Evolutionary conservation across 306 rosid species (phyloP).

Genomic region (Carpinus viminea): DNA sequence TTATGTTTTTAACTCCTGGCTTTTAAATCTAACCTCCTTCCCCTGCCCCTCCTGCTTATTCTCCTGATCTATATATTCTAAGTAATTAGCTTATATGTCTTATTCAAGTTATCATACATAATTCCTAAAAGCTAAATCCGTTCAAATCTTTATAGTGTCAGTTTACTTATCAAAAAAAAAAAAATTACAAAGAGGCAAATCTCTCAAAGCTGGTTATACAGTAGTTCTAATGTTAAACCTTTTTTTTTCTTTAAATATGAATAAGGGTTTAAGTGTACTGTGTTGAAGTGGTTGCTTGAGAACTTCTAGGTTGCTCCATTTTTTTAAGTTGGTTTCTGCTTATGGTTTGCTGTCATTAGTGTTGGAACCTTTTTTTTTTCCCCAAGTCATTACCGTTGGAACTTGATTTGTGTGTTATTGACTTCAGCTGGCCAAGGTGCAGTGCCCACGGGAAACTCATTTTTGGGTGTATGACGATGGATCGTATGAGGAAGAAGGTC

Average conservation of each 20-base stretch:
- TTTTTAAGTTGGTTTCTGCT: background rate
- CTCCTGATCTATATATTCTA: background rate
- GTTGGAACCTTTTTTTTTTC: background rate
- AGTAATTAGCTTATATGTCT: background rate
- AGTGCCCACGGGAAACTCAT: conserved; percentile 91
- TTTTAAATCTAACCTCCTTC: background rate
- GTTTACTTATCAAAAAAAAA: too few relatives aligned
- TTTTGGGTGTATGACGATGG: conserved; percentile 98
- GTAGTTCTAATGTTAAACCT: background rate
- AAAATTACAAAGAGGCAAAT: background rate
- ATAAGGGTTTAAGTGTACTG: background rate
- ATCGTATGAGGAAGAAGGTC: conserved; percentile 95
- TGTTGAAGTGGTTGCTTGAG: background rate
- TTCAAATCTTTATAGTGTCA: too few relatives aligned
- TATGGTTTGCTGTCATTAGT: conserved; percentile 16
- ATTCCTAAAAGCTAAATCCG: background rate
- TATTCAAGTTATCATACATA: background rate
- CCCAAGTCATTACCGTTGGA: background rate
- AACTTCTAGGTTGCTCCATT: background rate
- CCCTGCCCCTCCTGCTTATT: background rate
- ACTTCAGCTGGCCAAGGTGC: conserved; percentile 84
- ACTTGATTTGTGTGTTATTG: conserved; percentile 15
- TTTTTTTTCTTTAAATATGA: background rate
- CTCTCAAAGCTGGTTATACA: background rate
- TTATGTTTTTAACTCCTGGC: background rate